These are phyloP conservation scores for Pugionium dolabratum DNA, from an alignment of 345 rosid genomes.

Conservation along the genomic window DNA sequence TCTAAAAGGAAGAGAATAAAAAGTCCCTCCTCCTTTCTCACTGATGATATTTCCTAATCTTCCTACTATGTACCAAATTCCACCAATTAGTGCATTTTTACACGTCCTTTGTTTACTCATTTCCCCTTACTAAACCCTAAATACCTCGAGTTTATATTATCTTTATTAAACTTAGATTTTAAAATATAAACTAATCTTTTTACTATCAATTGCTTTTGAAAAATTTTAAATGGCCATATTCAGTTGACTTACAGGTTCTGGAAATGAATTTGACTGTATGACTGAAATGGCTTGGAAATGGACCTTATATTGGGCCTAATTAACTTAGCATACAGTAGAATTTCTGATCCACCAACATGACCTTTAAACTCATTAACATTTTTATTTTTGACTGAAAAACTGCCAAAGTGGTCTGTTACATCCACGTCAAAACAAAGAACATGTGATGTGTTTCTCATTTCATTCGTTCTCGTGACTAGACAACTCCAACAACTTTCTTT, in stretches of 20 bases:
- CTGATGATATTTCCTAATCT: neutral
- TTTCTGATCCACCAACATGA: conserved; percentile 7
- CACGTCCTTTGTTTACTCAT: conserved; percentile 13
- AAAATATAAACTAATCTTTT: too few relatives aligned
- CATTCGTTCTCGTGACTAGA: neutral
- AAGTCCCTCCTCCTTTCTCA: neutral
- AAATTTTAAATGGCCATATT: too few relatives aligned
- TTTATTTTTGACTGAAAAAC: too few relatives aligned
- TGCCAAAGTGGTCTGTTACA: too few relatives aligned
- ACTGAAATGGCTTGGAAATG: neutral
- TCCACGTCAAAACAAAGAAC: neutral
- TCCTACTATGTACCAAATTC: neutral
- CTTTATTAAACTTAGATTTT: neutral
- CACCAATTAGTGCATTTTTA: conserved; percentile 15
- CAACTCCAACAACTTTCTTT: neutral
- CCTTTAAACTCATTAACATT: neutral
- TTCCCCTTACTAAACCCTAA: neutral
- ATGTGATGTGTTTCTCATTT: neutral
- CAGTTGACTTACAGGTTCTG: neutral
- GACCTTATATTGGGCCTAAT: neutral
- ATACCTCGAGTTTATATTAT: conserved; percentile 1
- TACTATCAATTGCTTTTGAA: too few relatives aligned
- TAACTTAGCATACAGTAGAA: neutral
- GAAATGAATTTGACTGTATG: too few relatives aligned
- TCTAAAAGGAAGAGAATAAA: conserved; percentile 15